These are phyloP conservation scores for Penicillium longicatenatum DNA, from an alignment of 495 filamentous ascomycete species.

Conservation along the genomic window DNA sequence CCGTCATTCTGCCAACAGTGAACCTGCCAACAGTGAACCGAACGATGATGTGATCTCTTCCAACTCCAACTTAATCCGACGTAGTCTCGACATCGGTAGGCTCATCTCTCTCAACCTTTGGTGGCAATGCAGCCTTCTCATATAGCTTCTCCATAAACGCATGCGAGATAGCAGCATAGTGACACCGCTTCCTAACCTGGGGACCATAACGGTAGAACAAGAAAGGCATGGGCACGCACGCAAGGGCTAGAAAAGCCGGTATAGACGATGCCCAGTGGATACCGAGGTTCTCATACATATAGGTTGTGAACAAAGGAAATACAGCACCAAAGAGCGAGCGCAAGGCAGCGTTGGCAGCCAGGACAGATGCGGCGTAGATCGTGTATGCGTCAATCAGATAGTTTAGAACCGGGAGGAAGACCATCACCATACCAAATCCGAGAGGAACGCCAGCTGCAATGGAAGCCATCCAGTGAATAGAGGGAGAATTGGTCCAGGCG, in stretches of 20 bases:
- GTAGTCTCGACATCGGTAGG: neutral
- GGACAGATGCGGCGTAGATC: constrained; percentile 66
- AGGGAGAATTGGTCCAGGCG: constrained; percentile 41
- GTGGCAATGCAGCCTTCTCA: neutral
- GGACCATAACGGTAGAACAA: constrained; percentile 67
- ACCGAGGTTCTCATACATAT: constrained; percentile 66
- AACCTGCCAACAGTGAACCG: neutral
- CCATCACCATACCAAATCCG: constrained; percentile 62
- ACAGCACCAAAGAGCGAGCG: constrained; percentile 62
- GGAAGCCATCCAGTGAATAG: constrained; percentile 60
- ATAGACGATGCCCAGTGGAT: constrained; percentile 68
- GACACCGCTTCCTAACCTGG: constrained; percentile 59
- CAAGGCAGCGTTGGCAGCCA: constrained; percentile 66
- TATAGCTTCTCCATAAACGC: constrained; percentile 15
- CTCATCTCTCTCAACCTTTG: neutral
- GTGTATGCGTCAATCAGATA: constrained; percentile 70
- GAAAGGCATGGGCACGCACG: constrained; percentile 58
- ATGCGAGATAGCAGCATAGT: constrained; percentile 63
- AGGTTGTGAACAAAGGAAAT: constrained; percentile 69
- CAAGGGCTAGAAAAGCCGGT: constrained; percentile 32
- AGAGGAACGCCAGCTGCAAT: constrained; percentile 62
- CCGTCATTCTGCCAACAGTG: neutral
- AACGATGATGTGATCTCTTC: no score
- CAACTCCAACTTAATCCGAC: neutral
- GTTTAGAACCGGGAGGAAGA: constrained; percentile 64